Conservation (phyloP, 2,329 filamentous ascomycete genomes). For the Amesomyces nigricolor region DNA sequence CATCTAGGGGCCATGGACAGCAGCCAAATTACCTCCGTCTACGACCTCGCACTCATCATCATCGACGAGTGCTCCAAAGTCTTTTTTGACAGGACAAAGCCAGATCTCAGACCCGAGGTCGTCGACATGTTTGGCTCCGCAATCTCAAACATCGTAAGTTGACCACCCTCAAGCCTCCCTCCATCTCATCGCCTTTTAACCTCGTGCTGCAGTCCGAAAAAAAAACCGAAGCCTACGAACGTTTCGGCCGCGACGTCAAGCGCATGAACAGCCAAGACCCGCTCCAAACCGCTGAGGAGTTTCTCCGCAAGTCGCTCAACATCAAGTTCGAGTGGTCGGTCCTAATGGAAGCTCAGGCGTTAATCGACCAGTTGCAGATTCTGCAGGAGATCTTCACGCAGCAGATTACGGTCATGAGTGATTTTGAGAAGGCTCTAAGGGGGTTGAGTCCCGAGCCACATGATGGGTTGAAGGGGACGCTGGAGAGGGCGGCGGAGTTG, state of each 20-base stretch:
- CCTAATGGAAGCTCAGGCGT: conserved; percentile 22
- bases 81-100: conserved; percentile 29
- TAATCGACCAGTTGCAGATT: conserved; percentile 25
- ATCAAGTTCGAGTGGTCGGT: conserved; percentile 25
- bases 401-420: conserved; percentile 23
- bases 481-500: conserved; percentile 13
- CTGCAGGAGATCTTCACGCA: conserved; percentile 25
- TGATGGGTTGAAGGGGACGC: conserved; percentile 6
- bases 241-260: conserved; percentile 24
- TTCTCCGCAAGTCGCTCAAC: conserved; percentile 23
- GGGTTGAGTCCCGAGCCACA: conserved; percentile 11
- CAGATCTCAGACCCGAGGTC: conserved; percentile 30
- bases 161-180: not conserved
- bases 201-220: conserved; percentile 23
- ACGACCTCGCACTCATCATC: conserved; percentile 21
- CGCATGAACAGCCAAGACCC: conserved; percentile 24
- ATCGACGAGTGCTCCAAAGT: conserved; percentile 22
- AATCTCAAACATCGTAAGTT: conserved; percentile 28
- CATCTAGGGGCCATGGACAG: conserved; percentile 7
- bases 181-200: too few species aligned
- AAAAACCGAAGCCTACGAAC: conserved; percentile 23
- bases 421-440: conserved; percentile 23
- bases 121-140: conserved; percentile 31
- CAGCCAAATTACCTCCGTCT: conserved; percentile 17
- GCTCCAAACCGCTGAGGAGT: conserved; percentile 20